Evolutionary conservation across 345 rosid genomes (phyloP), one percentile per base, ranked within the genome.

Genomic region (Hypericum androsaemum): DNA sequence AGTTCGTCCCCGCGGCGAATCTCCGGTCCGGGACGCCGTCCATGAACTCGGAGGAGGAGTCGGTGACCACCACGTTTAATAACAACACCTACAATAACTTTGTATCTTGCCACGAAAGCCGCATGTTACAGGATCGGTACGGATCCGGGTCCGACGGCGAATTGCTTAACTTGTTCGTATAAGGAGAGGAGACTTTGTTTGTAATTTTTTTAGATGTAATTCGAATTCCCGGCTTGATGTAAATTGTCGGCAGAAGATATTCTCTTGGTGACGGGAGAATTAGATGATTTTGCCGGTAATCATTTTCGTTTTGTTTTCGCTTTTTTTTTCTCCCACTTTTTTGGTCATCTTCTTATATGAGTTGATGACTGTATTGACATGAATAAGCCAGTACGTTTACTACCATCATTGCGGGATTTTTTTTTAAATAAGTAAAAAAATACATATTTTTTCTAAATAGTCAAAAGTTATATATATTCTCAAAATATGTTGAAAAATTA

Each of bases 21-120:
- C 32, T 22, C 32, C 68, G 94, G 49, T 75, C 82, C 1, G 75
- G 53, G 37, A 73, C 86, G 22, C 89, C 89, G 48, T 89, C 96
- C 10, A 79, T 84, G 96, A 87, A 81, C 65, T 90, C 95, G 4
- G 95, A 84, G 74, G 32, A 22, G 4, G 96, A 76, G 51, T 90
- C 96, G 1, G 88, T 53, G 8, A 83, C 83, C 2, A 36, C 59
- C 0, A 77, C 97, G 14, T 4, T 22, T 22, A 22, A 22, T 22
- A 22, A 22, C 32, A 22, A 22, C 32, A 22, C 1, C 4, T 22
- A 22, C 32, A 22, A 22, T 22, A 22, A 22, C 32, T 22, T 22
- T 22, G 32, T 22, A 1, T 22, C 32, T 22, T 80, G 82, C 56
- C 70, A 72, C 7, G 86, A 80, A 6, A 78, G 78, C 54, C 76